Evolutionary conservation across 306 rosid genomes (phyloP).

Genomic region (Castanopsis chinensis): DNA sequence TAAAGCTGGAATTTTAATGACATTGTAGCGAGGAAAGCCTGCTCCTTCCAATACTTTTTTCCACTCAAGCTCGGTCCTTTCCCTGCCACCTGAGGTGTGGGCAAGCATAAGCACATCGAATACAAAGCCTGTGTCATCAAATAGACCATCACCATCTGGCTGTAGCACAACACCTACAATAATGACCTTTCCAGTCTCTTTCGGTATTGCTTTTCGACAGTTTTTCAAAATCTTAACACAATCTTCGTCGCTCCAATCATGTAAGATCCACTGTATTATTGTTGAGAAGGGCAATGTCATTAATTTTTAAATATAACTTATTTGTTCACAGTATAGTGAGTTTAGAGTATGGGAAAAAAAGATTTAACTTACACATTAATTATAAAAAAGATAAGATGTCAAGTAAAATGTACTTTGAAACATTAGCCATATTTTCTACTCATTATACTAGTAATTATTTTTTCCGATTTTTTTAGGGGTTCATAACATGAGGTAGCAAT

Average conservation of each 20-base stretch:
- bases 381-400: no score
- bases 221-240: conserved; percentile 6
- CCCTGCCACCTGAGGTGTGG: conserved; percentile 4
- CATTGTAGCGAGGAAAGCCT: conserved; percentile 50
- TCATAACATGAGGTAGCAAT: no score
- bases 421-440: no score
- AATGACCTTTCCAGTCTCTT: conserved; percentile 45
- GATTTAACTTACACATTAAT: no score
- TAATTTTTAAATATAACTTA: no score
- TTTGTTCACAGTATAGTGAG: no score
- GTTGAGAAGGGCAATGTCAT: no score
- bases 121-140: conserved; percentile 37
- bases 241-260: background rate
- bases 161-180: conserved; percentile 52
- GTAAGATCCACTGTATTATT: conserved; percentile 1
- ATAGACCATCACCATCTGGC: conserved; percentile 36
- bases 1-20: conserved; percentile 49
- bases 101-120: conserved; percentile 58
- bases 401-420: no score
- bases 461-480: no score
- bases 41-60: conserved; percentile 43
- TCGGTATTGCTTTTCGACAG: background rate
- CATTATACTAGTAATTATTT: no score
- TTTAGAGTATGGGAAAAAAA: no score
- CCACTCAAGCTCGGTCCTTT: conserved; percentile 65